phyloP scores from a whole-genome alignment of 768 basidiomycete genomes.

The Sporobolomyces pararoseus region DNA sequence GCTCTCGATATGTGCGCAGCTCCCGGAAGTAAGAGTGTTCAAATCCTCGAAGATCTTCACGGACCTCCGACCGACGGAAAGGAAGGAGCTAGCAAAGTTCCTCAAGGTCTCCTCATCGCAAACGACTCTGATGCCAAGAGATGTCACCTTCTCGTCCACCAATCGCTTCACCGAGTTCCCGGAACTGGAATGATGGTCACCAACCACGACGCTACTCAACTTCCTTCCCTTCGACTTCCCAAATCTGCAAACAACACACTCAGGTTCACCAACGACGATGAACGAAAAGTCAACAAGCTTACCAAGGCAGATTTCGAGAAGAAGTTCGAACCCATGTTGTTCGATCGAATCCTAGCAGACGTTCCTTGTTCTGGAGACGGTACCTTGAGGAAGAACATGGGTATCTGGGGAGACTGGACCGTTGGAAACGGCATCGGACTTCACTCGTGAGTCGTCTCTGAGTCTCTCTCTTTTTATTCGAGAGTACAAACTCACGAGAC shows the following conservation, averaged over 20 bases:
- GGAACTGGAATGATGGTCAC: slow-evolving; percentile 90
- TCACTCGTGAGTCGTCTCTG: slow-evolving; percentile 61
- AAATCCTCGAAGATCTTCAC: slow-evolving; percentile 91
- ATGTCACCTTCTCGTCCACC: slow-evolving; percentile 93
- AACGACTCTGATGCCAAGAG: slow-evolving; percentile 94
- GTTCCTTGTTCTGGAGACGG: slow-evolving; percentile 98
- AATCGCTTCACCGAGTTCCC: slow-evolving; percentile 79
- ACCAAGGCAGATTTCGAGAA: slow-evolving; percentile 43
- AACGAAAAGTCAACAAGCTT: background rate
- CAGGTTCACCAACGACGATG: slow-evolving; percentile 28
- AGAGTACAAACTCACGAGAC: too few species aligned
- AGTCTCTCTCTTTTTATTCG: background rate
- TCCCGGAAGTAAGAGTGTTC: slow-evolving; percentile 97
- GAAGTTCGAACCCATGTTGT: slow-evolving; percentile 61
- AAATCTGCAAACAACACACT: background rate
- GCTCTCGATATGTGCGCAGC: slow-evolving; percentile 98
- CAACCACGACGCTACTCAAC: slow-evolving; percentile 88
- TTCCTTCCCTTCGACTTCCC: slow-evolving; percentile 53
- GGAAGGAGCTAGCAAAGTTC: slow-evolving; percentile 54
- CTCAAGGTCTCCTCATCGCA: slow-evolving; percentile 82
- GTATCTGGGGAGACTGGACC: slow-evolving; percentile 91
- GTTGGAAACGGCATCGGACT: slow-evolving; percentile 84
- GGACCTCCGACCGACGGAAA: slow-evolving; percentile 58
- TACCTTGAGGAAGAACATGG: slow-evolving; percentile 86
- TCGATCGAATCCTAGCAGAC: slow-evolving; percentile 91